Evolutionary conservation across 2,329 filamentous ascomycete species (phyloP).

Genomic region (Fusarium sp.): DNA sequence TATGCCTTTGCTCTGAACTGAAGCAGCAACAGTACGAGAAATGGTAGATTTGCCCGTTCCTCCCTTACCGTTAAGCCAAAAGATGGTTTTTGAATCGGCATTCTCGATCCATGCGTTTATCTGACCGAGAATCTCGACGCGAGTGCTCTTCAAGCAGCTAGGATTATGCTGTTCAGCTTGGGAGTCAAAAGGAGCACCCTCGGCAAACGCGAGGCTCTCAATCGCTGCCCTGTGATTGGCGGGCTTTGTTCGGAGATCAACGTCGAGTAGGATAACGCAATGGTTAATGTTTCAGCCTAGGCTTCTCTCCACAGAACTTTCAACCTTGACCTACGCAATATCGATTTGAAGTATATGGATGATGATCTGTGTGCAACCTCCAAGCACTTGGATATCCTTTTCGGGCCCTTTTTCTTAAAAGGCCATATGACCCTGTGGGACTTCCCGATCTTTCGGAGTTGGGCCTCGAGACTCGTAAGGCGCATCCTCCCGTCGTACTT

Average conservation of each 20-base stretch:
- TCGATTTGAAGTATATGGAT: not conserved
- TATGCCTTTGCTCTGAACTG: accelerated
- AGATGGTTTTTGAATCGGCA: not conserved
- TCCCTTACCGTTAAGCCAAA: conserved; percentile 9
- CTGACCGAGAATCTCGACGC: not conserved
- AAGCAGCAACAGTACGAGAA: not conserved
- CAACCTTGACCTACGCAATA: not conserved
- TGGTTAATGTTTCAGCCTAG: too few relatives aligned
- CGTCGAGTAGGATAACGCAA: not conserved
- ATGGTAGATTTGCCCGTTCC: conserved; percentile 10
- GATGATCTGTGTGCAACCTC: not conserved
- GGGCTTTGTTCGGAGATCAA: not conserved
- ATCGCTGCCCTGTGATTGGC: not conserved
- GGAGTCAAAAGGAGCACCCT: not conserved
- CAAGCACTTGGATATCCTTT: not conserved
- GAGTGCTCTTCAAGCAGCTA: not conserved
- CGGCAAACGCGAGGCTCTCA: not conserved
- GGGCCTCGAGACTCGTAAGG: not conserved
- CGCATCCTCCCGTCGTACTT: not conserved
- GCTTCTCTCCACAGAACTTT: too few relatives aligned
- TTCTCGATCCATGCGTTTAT: not conserved
- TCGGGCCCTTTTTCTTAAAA: not conserved
- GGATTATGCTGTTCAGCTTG: not conserved
- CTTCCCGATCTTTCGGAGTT: not conserved
- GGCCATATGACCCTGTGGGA: not conserved